Conservation (phyloP, 805 yeast species). For the Metschnikowia vanudenii region DNA sequence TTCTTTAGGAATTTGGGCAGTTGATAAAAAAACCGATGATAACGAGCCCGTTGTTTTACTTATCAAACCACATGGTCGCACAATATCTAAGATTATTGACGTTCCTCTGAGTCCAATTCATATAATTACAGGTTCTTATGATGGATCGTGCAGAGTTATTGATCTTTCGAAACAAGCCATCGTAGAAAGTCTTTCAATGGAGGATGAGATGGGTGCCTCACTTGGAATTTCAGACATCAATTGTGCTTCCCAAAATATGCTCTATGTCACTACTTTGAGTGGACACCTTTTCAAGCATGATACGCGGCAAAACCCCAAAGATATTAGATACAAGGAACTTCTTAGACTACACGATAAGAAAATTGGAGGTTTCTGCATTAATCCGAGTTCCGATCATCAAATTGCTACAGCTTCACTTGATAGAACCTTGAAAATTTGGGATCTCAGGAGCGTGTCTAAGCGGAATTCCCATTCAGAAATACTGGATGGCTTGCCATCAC, state of each 20-base stretch:
- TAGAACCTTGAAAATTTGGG: slow-evolving; percentile 84
- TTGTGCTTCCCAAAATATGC: slow-evolving; percentile 47
- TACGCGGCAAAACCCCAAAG: slow-evolving; percentile 47
- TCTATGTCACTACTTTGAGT: slow-evolving; percentile 72
- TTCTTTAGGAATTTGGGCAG: slow-evolving; percentile 84
- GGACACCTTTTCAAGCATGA: slow-evolving; percentile 84
- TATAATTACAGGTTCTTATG: slow-evolving; percentile 75
- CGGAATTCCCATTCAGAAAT: slow-evolving; percentile 9
- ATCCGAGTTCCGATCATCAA: slow-evolving; percentile 63
- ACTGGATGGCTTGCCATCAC: slow-evolving; percentile 29
- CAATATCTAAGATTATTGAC: slow-evolving; percentile 63
- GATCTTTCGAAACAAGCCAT: slow-evolving; percentile 64
- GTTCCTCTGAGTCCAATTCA: slow-evolving; percentile 50
- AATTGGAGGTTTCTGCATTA: slow-evolving; percentile 83
- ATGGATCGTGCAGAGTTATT: slow-evolving; percentile 75
- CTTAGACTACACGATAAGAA: slow-evolving; percentile 80
- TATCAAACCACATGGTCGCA: slow-evolving; percentile 72
- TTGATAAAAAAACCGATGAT: slow-evolving; percentile 43
- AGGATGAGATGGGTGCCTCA: slow-evolving; percentile 50
- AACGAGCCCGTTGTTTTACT: slow-evolving; percentile 54
- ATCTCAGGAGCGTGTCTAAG: slow-evolving; percentile 54
- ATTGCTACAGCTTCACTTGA: slow-evolving; percentile 89
- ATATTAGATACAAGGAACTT: slow-evolving; percentile 27
- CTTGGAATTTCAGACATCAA: slow-evolving; percentile 75
- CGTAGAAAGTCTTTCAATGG: slow-evolving; percentile 44